A percentile compares a stretch with the other conserved stretches of the same genome.
phyloP scores from a whole-genome alignment of 2,329 filamentous ascomycete species.

The Calonectria multiphialidica region DNA sequence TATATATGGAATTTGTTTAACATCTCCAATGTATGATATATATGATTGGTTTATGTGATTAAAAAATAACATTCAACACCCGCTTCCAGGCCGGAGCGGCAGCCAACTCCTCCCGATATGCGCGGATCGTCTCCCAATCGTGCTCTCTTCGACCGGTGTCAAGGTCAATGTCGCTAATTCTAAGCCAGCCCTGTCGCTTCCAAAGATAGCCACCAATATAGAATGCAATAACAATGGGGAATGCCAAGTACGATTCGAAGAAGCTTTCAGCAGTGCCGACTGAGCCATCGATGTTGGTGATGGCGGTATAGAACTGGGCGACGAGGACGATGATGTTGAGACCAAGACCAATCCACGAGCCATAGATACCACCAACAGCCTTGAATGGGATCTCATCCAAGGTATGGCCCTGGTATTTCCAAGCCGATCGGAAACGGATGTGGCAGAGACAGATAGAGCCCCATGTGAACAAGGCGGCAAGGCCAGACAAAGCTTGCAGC shows the following conservation, averaged over 20 bases:
- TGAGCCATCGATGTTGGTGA: conserved; percentile 51
- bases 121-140: conserved; percentile 70
- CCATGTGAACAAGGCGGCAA: conserved; percentile 77
- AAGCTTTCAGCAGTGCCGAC: conserved; percentile 54
- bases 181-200: conserved; percentile 72
- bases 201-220: conserved; percentile 69
- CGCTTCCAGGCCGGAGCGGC: conserved; percentile 60
- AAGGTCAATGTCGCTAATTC: conserved; percentile 72
- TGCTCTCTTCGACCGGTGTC: conserved; percentile 73
- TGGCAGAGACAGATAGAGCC: conserved; percentile 76
- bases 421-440: conserved; percentile 76
- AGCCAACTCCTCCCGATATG: conserved; percentile 57
- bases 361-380: conserved; percentile 70
- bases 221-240: conserved; percentile 66
- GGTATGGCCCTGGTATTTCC: conserved; percentile 71
- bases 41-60: background rate
- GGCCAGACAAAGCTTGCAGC: conserved; percentile 74
- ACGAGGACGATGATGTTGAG: conserved; percentile 69
- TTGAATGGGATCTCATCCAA: conserved; percentile 76
- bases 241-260: conserved; percentile 66
- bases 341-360: conserved; percentile 73
- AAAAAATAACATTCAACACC: conserved; percentile 46
- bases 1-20: background rate
- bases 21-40: background rate
- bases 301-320: conserved; percentile 65